Evolutionary conservation across 176 grass and related monocot genomes (phyloP).

Genomic region (Lolium perenne): DNA sequence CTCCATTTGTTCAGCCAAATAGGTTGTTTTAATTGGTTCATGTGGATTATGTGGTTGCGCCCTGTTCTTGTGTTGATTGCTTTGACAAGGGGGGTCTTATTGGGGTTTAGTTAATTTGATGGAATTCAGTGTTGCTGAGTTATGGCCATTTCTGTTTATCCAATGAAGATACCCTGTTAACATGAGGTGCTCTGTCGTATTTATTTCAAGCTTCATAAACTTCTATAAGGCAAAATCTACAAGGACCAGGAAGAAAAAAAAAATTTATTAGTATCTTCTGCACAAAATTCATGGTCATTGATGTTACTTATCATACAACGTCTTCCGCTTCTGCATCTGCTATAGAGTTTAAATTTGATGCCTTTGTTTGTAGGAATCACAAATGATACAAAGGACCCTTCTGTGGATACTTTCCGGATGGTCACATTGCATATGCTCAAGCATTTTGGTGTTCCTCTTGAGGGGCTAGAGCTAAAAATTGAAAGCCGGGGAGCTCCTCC

Average conservation of each 20-base stretch:
- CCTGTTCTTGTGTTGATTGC: not conserved
- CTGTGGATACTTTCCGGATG: slow-evolving; percentile 74
- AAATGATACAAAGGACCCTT: slow-evolving; percentile 84
- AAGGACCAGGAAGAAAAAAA: not conserved
- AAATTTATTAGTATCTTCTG: too few species aligned
- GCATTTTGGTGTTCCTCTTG: slow-evolving; percentile 84
- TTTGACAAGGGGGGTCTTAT: not conserved
- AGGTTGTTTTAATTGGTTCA: not conserved
- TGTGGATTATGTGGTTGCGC: not conserved
- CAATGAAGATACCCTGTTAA: not conserved
- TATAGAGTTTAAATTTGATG: slow-evolving; percentile 12
- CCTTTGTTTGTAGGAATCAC: slow-evolving; percentile 69
- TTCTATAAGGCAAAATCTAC: not conserved
- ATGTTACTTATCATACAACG: not conserved
- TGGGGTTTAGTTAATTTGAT: not conserved
- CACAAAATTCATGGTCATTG: not conserved
- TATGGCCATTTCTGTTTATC: not conserved
- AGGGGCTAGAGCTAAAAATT: slow-evolving; percentile 87
- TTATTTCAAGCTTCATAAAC: not conserved
- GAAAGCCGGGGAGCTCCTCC: slow-evolving; percentile 79
- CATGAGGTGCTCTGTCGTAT: not conserved
- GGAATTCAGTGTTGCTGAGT: not conserved
- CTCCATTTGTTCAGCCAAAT: not conserved
- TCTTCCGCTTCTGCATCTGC: not conserved
- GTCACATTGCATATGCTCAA: slow-evolving; percentile 90